Evolutionary conservation across 148 eudicot genomes (phyloP).

Genomic region (Vaccinium macrocarpon): DNA sequence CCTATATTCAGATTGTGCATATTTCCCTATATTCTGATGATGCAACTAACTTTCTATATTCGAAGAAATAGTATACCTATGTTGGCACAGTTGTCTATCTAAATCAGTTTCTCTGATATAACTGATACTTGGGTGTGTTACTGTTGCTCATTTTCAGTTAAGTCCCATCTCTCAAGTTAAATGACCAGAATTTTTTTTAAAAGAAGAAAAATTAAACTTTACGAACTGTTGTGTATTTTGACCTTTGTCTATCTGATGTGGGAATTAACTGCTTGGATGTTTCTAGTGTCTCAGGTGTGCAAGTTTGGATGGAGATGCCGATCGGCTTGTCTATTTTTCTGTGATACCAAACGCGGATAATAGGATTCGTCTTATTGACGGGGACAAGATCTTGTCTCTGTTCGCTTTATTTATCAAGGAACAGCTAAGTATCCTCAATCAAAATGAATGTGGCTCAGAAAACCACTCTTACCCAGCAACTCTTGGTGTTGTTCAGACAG

Average conservation of each 20-base stretch:
- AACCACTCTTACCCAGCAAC: constrained; percentile 32
- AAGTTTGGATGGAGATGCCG: constrained; percentile 98
- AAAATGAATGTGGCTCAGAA: constrained; percentile 26
- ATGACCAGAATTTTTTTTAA: not conserved
- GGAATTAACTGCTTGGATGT: constrained; percentile 35
- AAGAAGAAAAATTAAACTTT: not conserved
- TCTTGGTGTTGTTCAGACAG: constrained; percentile 86
- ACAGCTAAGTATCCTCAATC: constrained; percentile 51
- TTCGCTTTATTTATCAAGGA: constrained; percentile 79
- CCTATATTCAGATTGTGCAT: too few relatives aligned
- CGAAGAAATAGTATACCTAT: not conserved
- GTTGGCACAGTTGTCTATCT: not conserved
- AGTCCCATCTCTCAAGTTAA: not conserved
- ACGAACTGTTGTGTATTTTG: not conserved
- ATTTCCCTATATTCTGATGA: not conserved
- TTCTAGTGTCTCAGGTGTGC: constrained; percentile 88
- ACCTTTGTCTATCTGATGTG: constrained; percentile 5
- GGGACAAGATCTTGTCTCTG: constrained; percentile 87
- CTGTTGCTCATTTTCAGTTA: not conserved
- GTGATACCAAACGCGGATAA: constrained; percentile 44
- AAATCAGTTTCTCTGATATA: not conserved
- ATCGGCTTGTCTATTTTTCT: constrained; percentile 86
- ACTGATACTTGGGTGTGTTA: not conserved
- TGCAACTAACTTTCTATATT: not conserved
- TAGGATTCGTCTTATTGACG: constrained; percentile 80